phyloP scores from a whole-genome alignment of 1,284 basidiomycete genomes.

The Ganoderma leucocontextum region DNA sequence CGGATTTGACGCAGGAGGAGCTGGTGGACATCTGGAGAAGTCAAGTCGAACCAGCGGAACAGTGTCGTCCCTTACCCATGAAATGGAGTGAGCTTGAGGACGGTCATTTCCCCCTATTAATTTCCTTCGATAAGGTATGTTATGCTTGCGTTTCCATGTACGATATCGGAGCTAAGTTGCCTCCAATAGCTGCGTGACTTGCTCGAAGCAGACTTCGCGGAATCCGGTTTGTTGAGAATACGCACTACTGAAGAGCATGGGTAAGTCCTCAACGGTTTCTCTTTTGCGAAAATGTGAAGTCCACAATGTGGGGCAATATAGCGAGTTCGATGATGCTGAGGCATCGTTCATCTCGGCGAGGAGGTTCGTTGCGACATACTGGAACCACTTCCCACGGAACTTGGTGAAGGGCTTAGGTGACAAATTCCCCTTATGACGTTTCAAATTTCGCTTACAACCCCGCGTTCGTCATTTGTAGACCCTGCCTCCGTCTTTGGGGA shows the following conservation, averaged over 20 bases:
- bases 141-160: slow-evolving; percentile 19
- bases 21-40: slow-evolving; percentile 40
- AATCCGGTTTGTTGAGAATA: background rate
- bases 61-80: slow-evolving; percentile 56
- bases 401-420: slow-evolving; percentile 63
- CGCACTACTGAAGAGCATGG: background rate
- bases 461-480: slow-evolving; percentile 47
- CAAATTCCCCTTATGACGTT: background rate
- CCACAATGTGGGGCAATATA: too few species aligned
- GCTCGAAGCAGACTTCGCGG: slow-evolving; percentile 2
- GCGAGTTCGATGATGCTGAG: slow-evolving; percentile 31
- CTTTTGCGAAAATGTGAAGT: too few species aligned
- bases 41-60: slow-evolving; percentile 38
- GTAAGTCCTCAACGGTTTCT: background rate
- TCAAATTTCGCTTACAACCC: background rate
- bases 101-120: slow-evolving; percentile 73
- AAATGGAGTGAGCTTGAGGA: slow-evolving; percentile 64
- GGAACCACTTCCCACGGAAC: slow-evolving; percentile 65
- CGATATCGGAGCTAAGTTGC: too few species aligned
- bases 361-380: slow-evolving; percentile 61
- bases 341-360: slow-evolving; percentile 54
- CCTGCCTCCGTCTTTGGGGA: slow-evolving; percentile 73
- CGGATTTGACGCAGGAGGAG: slow-evolving; percentile 47
- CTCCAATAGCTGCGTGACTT: background rate
- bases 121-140: slow-evolving; percentile 67